These are phyloP conservation scores for Suillus brevipes DNA, from an alignment of 768 basidiomycete species.

Conservation along the genomic window DNA sequence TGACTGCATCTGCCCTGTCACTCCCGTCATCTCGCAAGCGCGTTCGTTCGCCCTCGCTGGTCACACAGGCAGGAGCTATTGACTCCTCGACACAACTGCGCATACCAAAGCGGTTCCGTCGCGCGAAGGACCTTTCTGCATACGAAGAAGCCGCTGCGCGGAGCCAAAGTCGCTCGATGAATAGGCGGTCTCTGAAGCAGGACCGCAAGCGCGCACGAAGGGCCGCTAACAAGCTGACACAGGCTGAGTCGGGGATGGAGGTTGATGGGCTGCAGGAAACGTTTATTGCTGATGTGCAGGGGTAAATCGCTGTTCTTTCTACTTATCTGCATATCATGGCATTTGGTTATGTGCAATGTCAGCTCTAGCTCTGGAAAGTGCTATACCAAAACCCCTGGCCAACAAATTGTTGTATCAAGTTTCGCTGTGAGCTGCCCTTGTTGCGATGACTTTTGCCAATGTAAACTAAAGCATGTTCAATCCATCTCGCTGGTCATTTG, in stretches of 20 bases:
- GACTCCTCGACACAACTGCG: conserved; percentile 34
- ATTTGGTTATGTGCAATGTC: background rate
- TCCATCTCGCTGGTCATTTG: background rate
- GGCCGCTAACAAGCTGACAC: conserved; percentile 38
- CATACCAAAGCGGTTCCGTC: conserved; percentile 61
- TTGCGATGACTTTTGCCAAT: background rate
- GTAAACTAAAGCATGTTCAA: background rate
- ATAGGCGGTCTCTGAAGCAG: conserved; percentile 57
- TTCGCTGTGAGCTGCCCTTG: background rate
- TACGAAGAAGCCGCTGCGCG: conserved; percentile 52
- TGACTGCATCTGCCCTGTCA: conserved; percentile 32
- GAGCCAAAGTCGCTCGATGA: conserved; percentile 54
- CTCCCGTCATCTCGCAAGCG: conserved; percentile 16
- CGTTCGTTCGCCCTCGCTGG: conserved; percentile 29
- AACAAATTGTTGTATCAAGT: background rate
- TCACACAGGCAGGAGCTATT: conserved; percentile 37
- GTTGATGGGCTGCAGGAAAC: conserved; percentile 23
- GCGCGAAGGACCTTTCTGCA: conserved; percentile 51
- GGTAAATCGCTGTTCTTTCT: background rate
- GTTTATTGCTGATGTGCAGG: conserved; percentile 15
- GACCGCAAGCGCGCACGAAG: conserved; percentile 65
- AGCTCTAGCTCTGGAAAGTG: background rate
- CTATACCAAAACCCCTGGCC: background rate
- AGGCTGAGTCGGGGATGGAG: conserved; percentile 30
- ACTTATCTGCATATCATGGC: background rate